phyloP scores from a whole-genome alignment of 2,329 filamentous ascomycete species.

The Hymenoscyphus salicellus region DNA sequence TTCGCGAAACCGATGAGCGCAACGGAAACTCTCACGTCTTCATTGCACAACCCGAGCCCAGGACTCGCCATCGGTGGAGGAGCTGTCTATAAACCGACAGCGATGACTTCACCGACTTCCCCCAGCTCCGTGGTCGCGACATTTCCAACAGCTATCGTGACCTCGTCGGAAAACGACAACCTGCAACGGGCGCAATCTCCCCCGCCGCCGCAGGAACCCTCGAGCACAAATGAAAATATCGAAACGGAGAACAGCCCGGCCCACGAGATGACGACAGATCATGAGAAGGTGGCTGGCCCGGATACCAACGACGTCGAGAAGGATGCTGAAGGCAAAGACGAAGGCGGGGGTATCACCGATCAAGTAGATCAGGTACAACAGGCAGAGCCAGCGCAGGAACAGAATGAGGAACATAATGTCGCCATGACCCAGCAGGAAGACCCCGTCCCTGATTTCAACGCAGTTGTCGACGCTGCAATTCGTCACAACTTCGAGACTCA shows the following conservation, averaged over 20 bases:
- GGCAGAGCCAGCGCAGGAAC: neutral
- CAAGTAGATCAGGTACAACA: neutral
- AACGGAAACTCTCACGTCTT: conserved; percentile 1
- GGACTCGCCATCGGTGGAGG: conserved; percentile 2
- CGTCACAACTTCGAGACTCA: neutral
- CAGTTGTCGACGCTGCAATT: neutral
- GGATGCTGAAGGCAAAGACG: neutral
- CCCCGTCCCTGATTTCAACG: neutral
- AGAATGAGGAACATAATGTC: neutral
- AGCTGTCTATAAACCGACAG: neutral
- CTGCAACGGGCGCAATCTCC: neutral
- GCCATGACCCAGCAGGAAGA: neutral
- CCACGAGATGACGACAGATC: neutral
- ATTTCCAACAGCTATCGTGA: neutral
- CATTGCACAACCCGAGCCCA: neutral
- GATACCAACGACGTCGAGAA: neutral
- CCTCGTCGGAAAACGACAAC: conserved; percentile 1
- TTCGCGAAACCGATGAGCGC: neutral
- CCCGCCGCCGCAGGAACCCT: neutral
- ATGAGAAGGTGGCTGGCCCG: neutral
- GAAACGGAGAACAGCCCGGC: neutral
- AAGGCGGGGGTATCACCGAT: neutral
- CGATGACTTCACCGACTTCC: conserved; percentile 4
- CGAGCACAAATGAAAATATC: neutral
- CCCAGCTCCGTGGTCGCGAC: neutral